Evolutionary conservation across 305 asterid genomes (phyloP), one percentile per base, ranked within the genome.

Genomic region (Fraxinus xanthoxyloides): DNA sequence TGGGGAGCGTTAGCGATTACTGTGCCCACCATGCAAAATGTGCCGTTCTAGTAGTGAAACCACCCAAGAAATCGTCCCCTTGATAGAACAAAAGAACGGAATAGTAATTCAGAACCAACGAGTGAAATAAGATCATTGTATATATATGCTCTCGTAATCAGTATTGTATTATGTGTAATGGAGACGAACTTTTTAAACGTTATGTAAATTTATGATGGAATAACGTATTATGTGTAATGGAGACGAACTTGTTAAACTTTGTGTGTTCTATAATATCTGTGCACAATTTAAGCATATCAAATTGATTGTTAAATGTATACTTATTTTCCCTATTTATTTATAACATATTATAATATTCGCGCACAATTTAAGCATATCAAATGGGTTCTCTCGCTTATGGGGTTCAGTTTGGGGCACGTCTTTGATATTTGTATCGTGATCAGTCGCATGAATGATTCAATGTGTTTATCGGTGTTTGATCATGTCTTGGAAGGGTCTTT

Each of bases 1-100:
- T 91, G 54, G 93, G 94, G 36, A 91, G 95, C 82, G 97, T 90
- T 3, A 89, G 94, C 7, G 91, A 91, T 26, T 87, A 88, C 59
- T 91, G 90, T 21, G 85, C 83, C 1, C 95, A 90, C 54, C 93
- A 91, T 51, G 92, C 84, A 2, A 86, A 76, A 7, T 90, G 92
- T 40, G 92, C 90, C 0, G 85, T 92, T 32, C 89, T 91, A 8
- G 87, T 92, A 9, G 85, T 90, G 38, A 92, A 89, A 87, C 89
- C 90, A 36, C 87, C 84, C 10, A 80, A 74, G 67, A 30, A 31
- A 17, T 48, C 21, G 13, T 21, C 67, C 12, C 43, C 59, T 13
- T 46, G 38, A 80, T 32, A 31, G 7, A 48, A 48, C 34, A 5
- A 10, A 10, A 19, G 2, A 38, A 38, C 1, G n/a, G 7, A 23